A percentile compares a stretch with the other conserved stretches of the same genome.
phyloP scores from a whole-genome alignment of 805 yeast species.

The Nakazawaea populi region DNA sequence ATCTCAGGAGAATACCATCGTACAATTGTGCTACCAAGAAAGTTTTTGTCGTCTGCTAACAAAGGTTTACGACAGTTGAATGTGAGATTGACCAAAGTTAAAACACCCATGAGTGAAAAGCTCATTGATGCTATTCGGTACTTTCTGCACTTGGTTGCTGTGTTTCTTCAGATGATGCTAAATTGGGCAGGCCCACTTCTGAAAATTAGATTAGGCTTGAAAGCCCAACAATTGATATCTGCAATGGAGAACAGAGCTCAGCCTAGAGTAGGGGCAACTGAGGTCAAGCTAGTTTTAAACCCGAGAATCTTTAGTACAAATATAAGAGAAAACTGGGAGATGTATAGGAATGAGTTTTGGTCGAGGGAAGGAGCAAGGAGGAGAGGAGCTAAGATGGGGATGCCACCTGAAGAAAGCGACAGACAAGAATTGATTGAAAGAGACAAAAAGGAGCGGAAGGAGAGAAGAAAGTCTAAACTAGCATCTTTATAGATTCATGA shows the following conservation, averaged over 20 bases:
- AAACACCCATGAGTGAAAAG: constrained; percentile 30
- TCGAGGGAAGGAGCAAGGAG: constrained; percentile 71
- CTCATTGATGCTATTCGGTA: constrained; percentile 21
- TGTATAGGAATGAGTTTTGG: constrained; percentile 93
- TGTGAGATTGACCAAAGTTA: constrained; percentile 64
- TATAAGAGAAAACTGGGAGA: constrained; percentile 90
- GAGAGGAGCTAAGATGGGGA: constrained; percentile 15
- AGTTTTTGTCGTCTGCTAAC: constrained; percentile 76
- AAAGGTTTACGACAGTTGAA: constrained; percentile 85
- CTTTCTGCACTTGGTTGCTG: neutral
- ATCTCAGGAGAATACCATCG: constrained; percentile 86
- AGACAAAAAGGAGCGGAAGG: constrained; percentile 35
- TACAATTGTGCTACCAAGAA: constrained; percentile 76
- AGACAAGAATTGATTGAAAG: constrained; percentile 26
- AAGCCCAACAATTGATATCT: neutral
- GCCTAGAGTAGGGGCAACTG: constrained; percentile 67
- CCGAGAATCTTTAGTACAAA: constrained; percentile 80
- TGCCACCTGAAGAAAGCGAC: constrained; percentile 14
- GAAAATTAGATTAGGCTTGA: constrained; percentile 1
- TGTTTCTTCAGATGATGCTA: neutral
- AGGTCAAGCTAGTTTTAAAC: constrained; percentile 74
- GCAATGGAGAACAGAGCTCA: constrained; percentile 34
- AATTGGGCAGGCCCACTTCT: constrained; percentile 7
- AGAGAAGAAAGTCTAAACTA: constrained; percentile 26
- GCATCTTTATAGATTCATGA: neutral